phyloP scores from a whole-genome alignment of 2,329 filamentous ascomycete genomes.

The Polychaeton citri region DNA sequence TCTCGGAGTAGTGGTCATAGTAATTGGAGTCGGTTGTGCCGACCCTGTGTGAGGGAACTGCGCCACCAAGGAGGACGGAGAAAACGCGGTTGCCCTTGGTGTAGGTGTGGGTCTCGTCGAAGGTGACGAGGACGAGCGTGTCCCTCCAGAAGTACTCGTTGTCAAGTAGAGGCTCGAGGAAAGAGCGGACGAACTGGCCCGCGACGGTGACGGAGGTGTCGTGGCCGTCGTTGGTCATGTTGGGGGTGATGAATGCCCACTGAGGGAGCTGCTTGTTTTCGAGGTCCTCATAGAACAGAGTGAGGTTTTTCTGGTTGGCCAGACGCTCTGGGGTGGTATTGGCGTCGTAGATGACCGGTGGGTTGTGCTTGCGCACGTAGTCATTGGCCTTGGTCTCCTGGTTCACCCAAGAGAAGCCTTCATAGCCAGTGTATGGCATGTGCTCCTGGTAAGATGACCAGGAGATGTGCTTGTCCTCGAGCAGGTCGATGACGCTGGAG shows the following conservation, averaged over 20 bases:
- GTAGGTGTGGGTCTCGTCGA: conserved; percentile 67
- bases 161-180: conserved; percentile 56
- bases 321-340: conserved; percentile 47
- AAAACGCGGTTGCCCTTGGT: conserved; percentile 54
- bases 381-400: conserved; percentile 52
- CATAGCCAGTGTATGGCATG: conserved; percentile 60
- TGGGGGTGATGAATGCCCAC: conserved; percentile 57
- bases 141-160: conserved; percentile 61
- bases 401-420: conserved; percentile 51
- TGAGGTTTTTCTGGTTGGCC: conserved; percentile 61
- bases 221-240: conserved; percentile 66
- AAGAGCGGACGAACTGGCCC: conserved; percentile 52
- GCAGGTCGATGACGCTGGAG: conserved; percentile 26
- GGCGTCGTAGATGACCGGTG: conserved; percentile 49
- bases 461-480: conserved; percentile 28
- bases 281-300: conserved; percentile 55
- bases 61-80: conserved; percentile 59
- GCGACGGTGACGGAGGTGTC: conserved; percentile 58
- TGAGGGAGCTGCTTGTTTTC: conserved; percentile 52
- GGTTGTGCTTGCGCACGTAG: conserved; percentile 77
- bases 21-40: conserved; percentile 55
- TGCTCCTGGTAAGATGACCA: conserved; percentile 62
- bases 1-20: conserved; percentile 36
- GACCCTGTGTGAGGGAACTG: conserved; percentile 49
- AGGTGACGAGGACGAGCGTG: conserved; percentile 62